Base-by-base conservation (phyloP, 2,329 filamentous ascomycete species). In the Botrytis sinoallii region DNA sequence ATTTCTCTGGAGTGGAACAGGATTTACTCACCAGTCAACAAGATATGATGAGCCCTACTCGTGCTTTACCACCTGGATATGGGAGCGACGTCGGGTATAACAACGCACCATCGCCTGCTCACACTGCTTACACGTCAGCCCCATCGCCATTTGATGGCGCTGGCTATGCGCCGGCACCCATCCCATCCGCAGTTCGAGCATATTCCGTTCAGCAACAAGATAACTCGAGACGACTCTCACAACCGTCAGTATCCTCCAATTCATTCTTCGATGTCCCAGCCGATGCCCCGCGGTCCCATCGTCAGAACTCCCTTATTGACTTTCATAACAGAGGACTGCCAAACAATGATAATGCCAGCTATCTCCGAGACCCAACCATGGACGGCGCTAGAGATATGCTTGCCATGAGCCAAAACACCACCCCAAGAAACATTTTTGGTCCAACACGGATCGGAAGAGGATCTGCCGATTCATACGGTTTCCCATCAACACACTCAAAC, bases 331-430 rank as follows among this genome's bases (percentile, higher is more conserved):
- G 89, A 82, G 84, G 88, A 70, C 85, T 83, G 82, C 88, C 84
- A 85, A 89, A 60, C 46, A 71, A 84, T 81, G 90, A 86, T 82
- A 80, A 83, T 68, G 86, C 87, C 72, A 92, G 91, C 78, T 97
- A 95, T 82, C 35, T 38, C 42, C 93, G 92, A 77, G 95, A 98
- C 81, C 93, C 94, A 42, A 90, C 98, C 73, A 48, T 68, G 12
- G 95, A 98, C 82, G 95, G 95, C 38, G 95, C 94, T 82, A 92
- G 96, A 75, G 94, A 94, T 78, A 98, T 98, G 93, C 88, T 98
- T 40, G 94, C 94, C 55, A 93, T 98, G 88, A 97, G 93, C 87
- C 94, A 98, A 84, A 94, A 98, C 80, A 97, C 94, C 79, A 97
- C 94, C 1, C 94, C 95, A 20, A 88, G 95, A 75, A 96, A 95